phyloP scores from a whole-genome alignment of 108 stramenopile species.

The Cyclotella cryptica region DNA sequence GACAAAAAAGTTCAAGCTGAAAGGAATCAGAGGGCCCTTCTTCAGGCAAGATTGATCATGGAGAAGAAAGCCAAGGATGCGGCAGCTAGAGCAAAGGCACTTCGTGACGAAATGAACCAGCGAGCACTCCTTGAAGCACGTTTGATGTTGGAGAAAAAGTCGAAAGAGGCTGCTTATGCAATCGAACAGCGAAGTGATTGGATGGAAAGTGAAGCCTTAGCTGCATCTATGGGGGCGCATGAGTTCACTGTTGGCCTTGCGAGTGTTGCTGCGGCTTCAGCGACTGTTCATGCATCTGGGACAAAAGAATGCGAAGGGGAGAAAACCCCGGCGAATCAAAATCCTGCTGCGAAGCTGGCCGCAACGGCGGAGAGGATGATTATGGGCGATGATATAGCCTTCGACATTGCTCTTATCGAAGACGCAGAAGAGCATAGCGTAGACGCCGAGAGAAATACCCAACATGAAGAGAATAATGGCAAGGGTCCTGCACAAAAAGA shows the following conservation, averaged over 20 bases:
- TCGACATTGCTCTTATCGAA: slow-evolving; percentile 24
- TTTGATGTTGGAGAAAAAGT: neutral
- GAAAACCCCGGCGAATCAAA: neutral
- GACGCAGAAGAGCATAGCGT: slow-evolving; percentile 12
- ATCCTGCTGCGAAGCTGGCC: slow-evolving; percentile 7
- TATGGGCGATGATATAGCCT: slow-evolving; percentile 16
- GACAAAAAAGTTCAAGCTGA: neutral
- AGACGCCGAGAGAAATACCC: neutral
- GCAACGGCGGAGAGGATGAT: slow-evolving; percentile 18
- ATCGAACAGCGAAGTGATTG: slow-evolving; percentile 9
- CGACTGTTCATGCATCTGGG: neutral
- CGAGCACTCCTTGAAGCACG: neutral
- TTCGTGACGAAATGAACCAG: neutral
- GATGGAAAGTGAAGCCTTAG: slow-evolving; percentile 41
- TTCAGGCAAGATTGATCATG: slow-evolving; percentile 4
- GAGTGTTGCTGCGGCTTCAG: slow-evolving; percentile 11
- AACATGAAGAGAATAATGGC: neutral
- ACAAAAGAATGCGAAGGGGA: slow-evolving; percentile 7
- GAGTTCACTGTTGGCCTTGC: slow-evolving; percentile 21
- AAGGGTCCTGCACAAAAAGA: neutral
- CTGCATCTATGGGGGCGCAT: slow-evolving; percentile 32
- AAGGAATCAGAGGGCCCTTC: slow-evolving; percentile 17
- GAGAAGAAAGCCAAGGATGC: slow-evolving; percentile 5
- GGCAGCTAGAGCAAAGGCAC: neutral
- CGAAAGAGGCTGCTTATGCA: neutral